Base-by-base conservation (phyloP, 176 grass and related monocot genomes). In the Carex scoparia region DNA sequence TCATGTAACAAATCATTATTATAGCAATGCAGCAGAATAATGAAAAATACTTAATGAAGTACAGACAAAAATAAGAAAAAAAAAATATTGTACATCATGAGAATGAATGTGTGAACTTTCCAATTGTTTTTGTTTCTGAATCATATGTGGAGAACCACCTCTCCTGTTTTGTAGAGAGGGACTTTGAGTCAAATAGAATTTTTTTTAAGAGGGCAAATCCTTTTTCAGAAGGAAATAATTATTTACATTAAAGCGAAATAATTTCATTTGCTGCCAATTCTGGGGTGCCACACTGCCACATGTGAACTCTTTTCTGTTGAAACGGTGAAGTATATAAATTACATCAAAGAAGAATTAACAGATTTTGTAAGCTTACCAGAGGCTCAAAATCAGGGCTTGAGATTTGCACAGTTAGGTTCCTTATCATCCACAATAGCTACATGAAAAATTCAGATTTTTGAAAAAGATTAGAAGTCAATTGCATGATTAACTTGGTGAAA, bases 351-450 rank as follows among this genome's bases (percentile, higher is more conserved):
- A 7, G 19, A 63, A 32, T 3, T 16, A 62, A 74, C 46, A 61
- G 5, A 81, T 72, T 48, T 10, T 23, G 42, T 57, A 7, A 74
- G 86, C 89, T 98, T 74, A 98, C 95, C 60, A 98, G 61, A 2
- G 88, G 79, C 64, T 88, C 91, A 38, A 91, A 90, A 74, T 88
- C 64, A 72, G 91, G 86, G 0, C 79, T 84, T 63, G 86, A 74
- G 46, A 98, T 69, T 79, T 98, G 94, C 32, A 62, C 48, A 62
- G 94, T 86, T 30, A 94, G 82, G 42, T 98, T 98, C 54, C 76
- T 83, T 10, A 98, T 90, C 74, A 98, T 87, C 74, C 80, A 16
- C 80, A 98, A 5, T 81, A 98, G 73, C 95, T 98, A 83, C 58
- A 84, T n/a, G 8, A 82, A 12, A 84, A 44, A 80, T 16, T 58